These are phyloP conservation scores for Alternaria panax DNA, from an alignment of 2,329 filamentous ascomycete species.

Conservation along the genomic window DNA sequence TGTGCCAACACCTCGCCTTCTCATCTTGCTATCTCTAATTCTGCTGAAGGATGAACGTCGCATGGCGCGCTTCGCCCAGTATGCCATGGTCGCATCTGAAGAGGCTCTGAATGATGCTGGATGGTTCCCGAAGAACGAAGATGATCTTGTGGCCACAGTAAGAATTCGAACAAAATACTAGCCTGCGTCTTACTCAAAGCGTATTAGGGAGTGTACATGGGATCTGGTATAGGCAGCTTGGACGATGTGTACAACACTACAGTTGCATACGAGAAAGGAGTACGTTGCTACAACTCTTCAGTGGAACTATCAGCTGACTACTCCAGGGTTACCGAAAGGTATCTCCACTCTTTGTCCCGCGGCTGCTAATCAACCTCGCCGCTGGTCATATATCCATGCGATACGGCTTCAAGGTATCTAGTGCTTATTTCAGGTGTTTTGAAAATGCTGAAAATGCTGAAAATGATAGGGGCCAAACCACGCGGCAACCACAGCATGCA, in stretches of 20 bases:
- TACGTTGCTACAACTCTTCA: conserved; percentile 53
- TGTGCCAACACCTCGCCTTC: not conserved
- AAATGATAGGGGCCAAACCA: conserved; percentile 79
- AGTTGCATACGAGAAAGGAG: conserved; percentile 74
- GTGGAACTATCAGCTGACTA: conserved; percentile 4
- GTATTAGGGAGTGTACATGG: conserved; percentile 80
- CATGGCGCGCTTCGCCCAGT: conserved; percentile 92
- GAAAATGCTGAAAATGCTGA: conserved; percentile 9
- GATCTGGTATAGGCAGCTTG: conserved; percentile 93
- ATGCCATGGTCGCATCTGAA: conserved; percentile 82
- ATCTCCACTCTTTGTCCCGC: conserved; percentile 90
- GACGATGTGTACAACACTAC: conserved; percentile 89
- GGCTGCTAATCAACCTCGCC: conserved; percentile 91
- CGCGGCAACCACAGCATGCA: conserved; percentile 91
- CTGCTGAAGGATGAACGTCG: conserved; percentile 68
- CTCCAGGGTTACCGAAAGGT: conserved; percentile 87
- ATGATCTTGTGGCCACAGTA: conserved; percentile 75
- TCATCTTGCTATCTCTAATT: conserved; percentile 46
- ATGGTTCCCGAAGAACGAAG: conserved; percentile 69
- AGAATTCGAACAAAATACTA: conserved; percentile 9
- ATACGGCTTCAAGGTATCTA: conserved; percentile 72
- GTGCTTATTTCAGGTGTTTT: too few species aligned
- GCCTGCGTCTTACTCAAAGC: conserved; percentile 10
- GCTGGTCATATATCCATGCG: conserved; percentile 95
- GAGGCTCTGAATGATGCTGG: conserved; percentile 86